Percentiles rank a stretch among this genome's conserved stretches.
These are phyloP conservation scores for Scenedesmus sp. DNA, from an alignment of 163 green algal species.

Conservation along the genomic window DNA sequence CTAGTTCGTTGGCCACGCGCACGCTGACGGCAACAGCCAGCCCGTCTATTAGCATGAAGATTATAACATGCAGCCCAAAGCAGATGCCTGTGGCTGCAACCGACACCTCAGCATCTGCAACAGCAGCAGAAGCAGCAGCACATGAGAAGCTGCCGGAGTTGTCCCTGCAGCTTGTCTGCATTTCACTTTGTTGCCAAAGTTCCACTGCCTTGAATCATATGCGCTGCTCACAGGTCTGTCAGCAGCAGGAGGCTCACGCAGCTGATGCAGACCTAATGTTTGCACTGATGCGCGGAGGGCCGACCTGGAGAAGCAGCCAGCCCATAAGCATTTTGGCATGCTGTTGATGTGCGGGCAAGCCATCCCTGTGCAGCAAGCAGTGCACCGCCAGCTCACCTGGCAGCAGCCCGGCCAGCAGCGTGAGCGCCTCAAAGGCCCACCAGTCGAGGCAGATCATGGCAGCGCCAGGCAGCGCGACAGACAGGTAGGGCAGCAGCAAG, in stretches of 20 bases:
- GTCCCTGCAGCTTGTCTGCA: too few species aligned
- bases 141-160: too few species aligned
- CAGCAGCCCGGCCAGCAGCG: slow-evolving; percentile 23
- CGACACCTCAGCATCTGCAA: slow-evolving; percentile 28
- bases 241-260: too few species aligned
- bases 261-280: too few species aligned
- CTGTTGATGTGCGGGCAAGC: too few species aligned
- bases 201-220: too few species aligned
- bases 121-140: background rate
- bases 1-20: slow-evolving; percentile 32
- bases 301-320: too few species aligned
- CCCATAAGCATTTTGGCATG: too few species aligned
- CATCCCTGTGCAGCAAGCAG: too few species aligned
- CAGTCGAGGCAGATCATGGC: slow-evolving; percentile 53
- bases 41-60: slow-evolving; percentile 29
- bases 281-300: too few species aligned
- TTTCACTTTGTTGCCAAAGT: background rate
- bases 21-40: background rate
- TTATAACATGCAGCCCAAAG: slow-evolving; percentile 30
- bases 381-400: background rate
- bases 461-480: slow-evolving; percentile 22
- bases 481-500: slow-evolving; percentile 21
- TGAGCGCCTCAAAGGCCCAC: slow-evolving; percentile 47
- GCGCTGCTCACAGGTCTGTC: too few species aligned
- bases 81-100: slow-evolving; percentile 29